phyloP scores from a whole-genome alignment of 129 eudicot genomes.

The Scalesia atractyloides region DNA sequence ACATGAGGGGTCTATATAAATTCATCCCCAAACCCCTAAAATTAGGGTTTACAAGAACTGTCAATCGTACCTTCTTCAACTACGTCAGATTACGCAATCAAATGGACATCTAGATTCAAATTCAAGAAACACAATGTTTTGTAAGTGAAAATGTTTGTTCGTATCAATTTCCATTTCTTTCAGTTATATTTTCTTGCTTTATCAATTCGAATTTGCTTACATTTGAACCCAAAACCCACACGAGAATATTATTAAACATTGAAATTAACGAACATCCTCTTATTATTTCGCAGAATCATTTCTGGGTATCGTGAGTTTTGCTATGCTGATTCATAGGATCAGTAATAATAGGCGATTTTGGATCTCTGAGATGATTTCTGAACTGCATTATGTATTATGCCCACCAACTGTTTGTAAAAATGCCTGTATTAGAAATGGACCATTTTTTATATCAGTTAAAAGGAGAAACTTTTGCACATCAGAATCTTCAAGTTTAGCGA shows the following conservation, averaged over 20 bases:
- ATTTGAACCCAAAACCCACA: constrained; percentile 9
- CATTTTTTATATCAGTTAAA: constrained; percentile 15
- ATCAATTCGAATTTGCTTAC: constrained; percentile 10
- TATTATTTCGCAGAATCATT: constrained; percentile 24
- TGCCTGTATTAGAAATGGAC: constrained; percentile 13
- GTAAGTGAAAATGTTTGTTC: constrained; percentile 22
- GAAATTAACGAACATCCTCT: constrained; percentile 12
- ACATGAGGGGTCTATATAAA: neutral
- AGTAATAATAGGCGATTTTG: constrained; percentile 32
- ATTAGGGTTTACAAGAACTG: constrained; percentile 32
- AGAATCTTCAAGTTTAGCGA: constrained; percentile 9
- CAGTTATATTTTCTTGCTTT: neutral
- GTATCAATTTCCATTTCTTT: constrained; percentile 1
- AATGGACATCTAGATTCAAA: constrained; percentile 9
- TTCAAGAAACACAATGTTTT: constrained; percentile 22
- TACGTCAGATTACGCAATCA: constrained; percentile 14
- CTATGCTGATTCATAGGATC: constrained; percentile 46
- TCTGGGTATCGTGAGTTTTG: constrained; percentile 35
- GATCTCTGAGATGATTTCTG: constrained; percentile 48
- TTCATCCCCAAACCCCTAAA: constrained; percentile 12
- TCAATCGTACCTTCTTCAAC: constrained; percentile 14
- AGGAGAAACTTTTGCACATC: constrained; percentile 40
- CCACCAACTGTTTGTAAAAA: constrained; percentile 39
- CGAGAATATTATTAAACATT: neutral
- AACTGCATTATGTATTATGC: constrained; percentile 33